Percentiles rank a stretch among this genome's conserved stretches.
Conservation (phyloP, 2,329 filamentous ascomycete genomes). For the Claviceps sp. region DNA sequence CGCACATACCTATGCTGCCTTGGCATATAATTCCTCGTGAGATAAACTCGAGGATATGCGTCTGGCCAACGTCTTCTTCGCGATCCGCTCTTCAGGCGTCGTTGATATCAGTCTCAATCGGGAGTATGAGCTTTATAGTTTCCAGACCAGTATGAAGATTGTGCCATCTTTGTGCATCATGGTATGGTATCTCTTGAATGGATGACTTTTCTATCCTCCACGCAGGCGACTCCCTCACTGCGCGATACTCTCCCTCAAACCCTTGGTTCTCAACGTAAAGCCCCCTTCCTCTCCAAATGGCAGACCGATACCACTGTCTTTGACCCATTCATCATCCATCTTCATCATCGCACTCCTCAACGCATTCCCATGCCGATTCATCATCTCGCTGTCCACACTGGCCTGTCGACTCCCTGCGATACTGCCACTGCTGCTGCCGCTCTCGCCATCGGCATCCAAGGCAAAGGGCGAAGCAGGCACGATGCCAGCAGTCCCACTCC, state of each 20-base stretch:
- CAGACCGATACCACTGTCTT: slow-evolving; percentile 18
- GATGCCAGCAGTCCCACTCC: slow-evolving; percentile 13
- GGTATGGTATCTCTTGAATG: no score
- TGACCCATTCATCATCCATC: slow-evolving; percentile 7
- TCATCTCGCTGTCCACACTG: slow-evolving; percentile 29
- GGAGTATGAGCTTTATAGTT: no score
- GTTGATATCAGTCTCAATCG: no score
- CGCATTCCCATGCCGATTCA: slow-evolving; percentile 26
- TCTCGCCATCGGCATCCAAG: slow-evolving; percentile 19
- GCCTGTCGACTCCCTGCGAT: slow-evolving; percentile 25
- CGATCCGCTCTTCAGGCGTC: no score
- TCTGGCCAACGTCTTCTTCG: no score
- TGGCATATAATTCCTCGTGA: no score
- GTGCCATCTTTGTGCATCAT: no score
- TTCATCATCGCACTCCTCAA: slow-evolving; percentile 19
- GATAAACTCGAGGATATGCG: no score
- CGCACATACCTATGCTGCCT: no score
- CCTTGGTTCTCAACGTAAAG: slow-evolving; percentile 42
- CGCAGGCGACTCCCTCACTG: neutral
- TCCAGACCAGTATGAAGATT: no score
- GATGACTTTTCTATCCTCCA: no score
- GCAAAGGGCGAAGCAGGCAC: slow-evolving; percentile 3
- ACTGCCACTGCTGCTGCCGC: slow-evolving; percentile 21
- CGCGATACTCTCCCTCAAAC: slow-evolving; percentile 33
- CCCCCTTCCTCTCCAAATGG: slow-evolving; percentile 33